These are phyloP conservation scores for Leishmania tropica DNA, from an alignment of 208 protist species.

Conservation along the genomic window DNA sequence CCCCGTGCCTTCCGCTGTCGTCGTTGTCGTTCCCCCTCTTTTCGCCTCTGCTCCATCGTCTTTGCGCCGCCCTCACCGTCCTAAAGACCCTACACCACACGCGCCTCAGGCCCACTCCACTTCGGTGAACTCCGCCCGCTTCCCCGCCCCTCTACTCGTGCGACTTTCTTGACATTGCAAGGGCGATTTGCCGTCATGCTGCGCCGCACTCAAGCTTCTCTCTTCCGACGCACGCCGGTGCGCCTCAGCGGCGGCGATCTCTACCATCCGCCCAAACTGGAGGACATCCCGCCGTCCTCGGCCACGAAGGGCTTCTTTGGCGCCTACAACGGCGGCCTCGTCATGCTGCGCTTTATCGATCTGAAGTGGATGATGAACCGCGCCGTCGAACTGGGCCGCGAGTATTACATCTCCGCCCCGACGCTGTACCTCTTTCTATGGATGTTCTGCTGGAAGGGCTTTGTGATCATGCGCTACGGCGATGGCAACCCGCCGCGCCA, in stretches of 20 bases:
- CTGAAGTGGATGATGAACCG: slow-evolving; percentile 94
- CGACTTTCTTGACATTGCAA: neutral
- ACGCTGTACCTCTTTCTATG: slow-evolving; percentile 84
- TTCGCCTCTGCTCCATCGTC: slow-evolving; percentile 3
- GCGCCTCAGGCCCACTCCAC: neutral
- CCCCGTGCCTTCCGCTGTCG: no score
- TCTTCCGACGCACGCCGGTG: slow-evolving; percentile 76
- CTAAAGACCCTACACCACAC: neutral
- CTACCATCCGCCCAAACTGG: slow-evolving; percentile 82
- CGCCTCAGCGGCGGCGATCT: slow-evolving; percentile 80
- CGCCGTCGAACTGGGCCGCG: slow-evolving; percentile 77
- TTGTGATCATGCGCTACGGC: slow-evolving; percentile 70
- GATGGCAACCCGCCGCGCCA: slow-evolving; percentile 83
- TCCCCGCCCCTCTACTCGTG: neutral
- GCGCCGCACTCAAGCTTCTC: slow-evolving; percentile 65
- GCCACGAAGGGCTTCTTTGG: slow-evolving; percentile 81
- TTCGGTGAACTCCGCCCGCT: neutral
- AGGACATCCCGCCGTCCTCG: slow-evolving; percentile 68
- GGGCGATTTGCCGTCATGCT: slow-evolving; percentile 57
- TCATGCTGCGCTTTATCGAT: slow-evolving; percentile 76
- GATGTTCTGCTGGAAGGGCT: slow-evolving; percentile 88
- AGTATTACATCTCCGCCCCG: slow-evolving; percentile 86
- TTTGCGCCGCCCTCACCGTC: neutral
- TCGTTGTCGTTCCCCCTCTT: neutral
- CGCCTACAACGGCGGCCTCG: slow-evolving; percentile 66